phyloP scores from a whole-genome alignment of 2,329 filamentous ascomycete genomes.

The Botrytis squamosa region DNA sequence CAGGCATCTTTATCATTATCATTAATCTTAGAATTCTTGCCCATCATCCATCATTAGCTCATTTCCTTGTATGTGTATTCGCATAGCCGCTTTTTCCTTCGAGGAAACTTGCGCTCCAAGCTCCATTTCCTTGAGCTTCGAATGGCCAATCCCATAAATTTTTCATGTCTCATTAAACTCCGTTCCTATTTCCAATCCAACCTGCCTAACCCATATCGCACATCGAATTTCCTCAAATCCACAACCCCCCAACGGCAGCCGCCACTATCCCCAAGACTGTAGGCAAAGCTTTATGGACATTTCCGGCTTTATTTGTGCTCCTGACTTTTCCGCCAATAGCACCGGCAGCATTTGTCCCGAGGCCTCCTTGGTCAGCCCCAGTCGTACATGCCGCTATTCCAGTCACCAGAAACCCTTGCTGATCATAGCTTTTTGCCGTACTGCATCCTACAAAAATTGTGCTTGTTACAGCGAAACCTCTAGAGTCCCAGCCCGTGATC shows the following conservation, averaged over 20 bases:
- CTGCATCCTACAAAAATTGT: constrained; percentile 42
- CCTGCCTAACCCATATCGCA: neutral
- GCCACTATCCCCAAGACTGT: constrained; percentile 6
- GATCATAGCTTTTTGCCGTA: constrained; percentile 45
- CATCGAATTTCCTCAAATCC: neutral
- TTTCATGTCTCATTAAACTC: neutral
- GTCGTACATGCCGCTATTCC: constrained; percentile 20
- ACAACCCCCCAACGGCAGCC: constrained; percentile 3
- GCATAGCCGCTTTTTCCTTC: neutral
- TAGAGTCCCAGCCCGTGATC: constrained; percentile 48
- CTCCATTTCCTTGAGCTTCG: neutral
- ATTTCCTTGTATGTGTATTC: neutral
- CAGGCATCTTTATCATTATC: neutral
- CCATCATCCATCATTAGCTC: neutral
- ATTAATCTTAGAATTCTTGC: neutral
- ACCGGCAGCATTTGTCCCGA: constrained; percentile 25
- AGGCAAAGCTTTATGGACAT: constrained; percentile 20
- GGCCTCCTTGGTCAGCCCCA: constrained; percentile 20
- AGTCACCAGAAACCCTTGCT: constrained; percentile 46
- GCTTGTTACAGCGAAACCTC: constrained; percentile 50
- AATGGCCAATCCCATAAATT: neutral
- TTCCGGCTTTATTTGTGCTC: constrained; percentile 29
- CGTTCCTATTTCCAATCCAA: neutral
- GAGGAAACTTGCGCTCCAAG: neutral
- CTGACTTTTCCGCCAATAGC: constrained; percentile 29